Evolutionary conservation across 441 rosid genomes (phyloP), one percentile per base, ranked within the genome.

Genomic region (Populus hybrid): DNA sequence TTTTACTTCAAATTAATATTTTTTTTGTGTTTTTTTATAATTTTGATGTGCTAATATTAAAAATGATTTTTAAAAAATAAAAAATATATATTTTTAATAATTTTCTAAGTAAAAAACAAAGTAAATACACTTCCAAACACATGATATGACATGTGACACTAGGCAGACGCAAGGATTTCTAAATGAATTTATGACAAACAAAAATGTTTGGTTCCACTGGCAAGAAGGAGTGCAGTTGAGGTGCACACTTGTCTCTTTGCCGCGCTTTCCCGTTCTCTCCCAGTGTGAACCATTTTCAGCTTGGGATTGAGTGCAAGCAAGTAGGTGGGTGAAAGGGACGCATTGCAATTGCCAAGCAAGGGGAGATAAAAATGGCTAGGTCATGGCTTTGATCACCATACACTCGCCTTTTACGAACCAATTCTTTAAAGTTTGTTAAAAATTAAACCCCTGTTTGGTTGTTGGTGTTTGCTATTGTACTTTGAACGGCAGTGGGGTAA

Each of bases 201-300:
- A 45, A 12, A 45, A 45, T 45, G 56, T 45, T 1, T 4, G 7
- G 61, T 8, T 18, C 61, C 53, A 28, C 72, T 6, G 21, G 71
- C 68, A 4, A 9, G 64, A 10, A 64, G 76, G n/a, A 11, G 26
- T 28, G 69, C 0, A 45, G 24, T 31, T 74, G 70, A 56, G 23
- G 72, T 68, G 59, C 77, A 38, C 79, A 61, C 69, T 59, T 74
- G 77, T 61, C 69, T 1, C 21, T 11, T 2, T 67, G 66, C n/a
- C 0, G 18, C 7, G 2, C 9, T 2, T 45, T 66, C 18, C 36
- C 29, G 10, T 66, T 20, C 14, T 18, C 4, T 74, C 21, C 35
- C 28, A 23, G 26, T 12, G 42, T 35, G 45, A 68, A 38, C 45
- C 50, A 35, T 35, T 24, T 21, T 9, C 23, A 14, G 4, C 28